Evolutionary conservation across 169 alveolate genomes (phyloP).

Genomic region (Eimeria maxima): DNA sequence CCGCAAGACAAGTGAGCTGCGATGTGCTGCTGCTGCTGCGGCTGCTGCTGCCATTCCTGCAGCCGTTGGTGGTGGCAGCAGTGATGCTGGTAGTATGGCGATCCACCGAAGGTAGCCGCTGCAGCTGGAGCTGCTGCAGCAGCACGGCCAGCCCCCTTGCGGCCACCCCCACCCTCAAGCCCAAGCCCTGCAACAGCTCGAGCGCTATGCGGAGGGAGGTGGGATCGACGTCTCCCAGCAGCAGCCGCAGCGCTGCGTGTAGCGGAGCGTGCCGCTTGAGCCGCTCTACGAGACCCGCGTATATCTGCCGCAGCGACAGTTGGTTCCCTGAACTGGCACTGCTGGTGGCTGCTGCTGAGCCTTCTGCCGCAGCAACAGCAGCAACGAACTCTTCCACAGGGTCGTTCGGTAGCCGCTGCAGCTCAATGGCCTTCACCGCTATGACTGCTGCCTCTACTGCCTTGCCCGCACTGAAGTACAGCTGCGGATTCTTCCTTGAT

Average conservation of each 20-base stretch:
- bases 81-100: background rate
- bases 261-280: background rate
- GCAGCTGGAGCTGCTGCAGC: slow-evolving; percentile 70
- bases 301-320: slow-evolving; percentile 26
- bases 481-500: background rate
- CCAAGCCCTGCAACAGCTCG: slow-evolving; percentile 56
- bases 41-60: slow-evolving; percentile 16
- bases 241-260: slow-evolving; percentile 49
- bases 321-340: background rate
- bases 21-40: slow-evolving; percentile 3
- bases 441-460: slow-evolving; percentile 21
- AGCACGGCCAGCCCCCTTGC: slow-evolving; percentile 56
- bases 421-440: slow-evolving; percentile 31
- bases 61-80: background rate
- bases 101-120: background rate
- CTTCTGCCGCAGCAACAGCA: slow-evolving; percentile 47
- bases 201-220: background rate
- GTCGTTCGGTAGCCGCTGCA: slow-evolving; percentile 30
- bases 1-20: slow-evolving; percentile 38
- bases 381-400: slow-evolving; percentile 36
- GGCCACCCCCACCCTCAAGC: slow-evolving; percentile 36
- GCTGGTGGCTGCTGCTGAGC: background rate
- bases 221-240: slow-evolving; percentile 61
- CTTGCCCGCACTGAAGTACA: slow-evolving; percentile 44
- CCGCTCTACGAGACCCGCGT: slow-evolving; percentile 1